Evolutionary conservation across 2,329 filamentous ascomycete genomes (phyloP), one percentile per base, ranked within the genome.

Genomic region (Paracorniculantispora psalliotae): DNA sequence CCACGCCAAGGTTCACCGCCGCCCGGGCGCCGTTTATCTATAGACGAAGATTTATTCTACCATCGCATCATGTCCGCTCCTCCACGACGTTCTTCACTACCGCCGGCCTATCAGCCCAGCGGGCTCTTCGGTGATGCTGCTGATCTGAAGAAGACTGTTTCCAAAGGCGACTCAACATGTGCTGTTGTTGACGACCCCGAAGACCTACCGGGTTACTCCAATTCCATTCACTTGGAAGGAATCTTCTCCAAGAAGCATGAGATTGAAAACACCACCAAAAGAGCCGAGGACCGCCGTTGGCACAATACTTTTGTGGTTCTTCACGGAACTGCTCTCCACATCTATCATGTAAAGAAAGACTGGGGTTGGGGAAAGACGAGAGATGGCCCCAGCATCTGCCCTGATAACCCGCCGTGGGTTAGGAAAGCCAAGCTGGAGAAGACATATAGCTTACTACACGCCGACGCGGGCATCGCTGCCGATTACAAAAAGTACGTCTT

Each of bases 401-500:
- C 78, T 19, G 79, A 80, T 66, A 77, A 75, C 65, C 82, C 76
- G 28, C 77, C 73, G 43, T 87, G 72, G 75, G 71, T 81, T 46
- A 80, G 74, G 63, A 78, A 73, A 61, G 82, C 82, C 21, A 77
- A 77, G 58, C 72, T 91, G 39, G 75, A 90, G 63, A 83, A 79
- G 68, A 82, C 80, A n/a, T 92, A 90, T 68, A 88, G 85, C 55
- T 77, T 92, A 50, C 81, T 90, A 63, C 86, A 91, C 68, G 89
- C 88, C 23, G 89, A 92, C 71, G 83, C 88, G 23, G 89, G 89
- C 12, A 82, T 91, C 62, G 89, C 89, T 10, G 81, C 84, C 17
- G 89, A 92, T 71, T 88, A 89, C 68, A 79, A 81, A 66, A 89
- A 90, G 81, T 86, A 72, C 66, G 82, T 77, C 57, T 43, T 37